Conservation (phyloP, 495 filamentous ascomycete species). For the Pseudoneurospora amorphoporcata region DNA sequence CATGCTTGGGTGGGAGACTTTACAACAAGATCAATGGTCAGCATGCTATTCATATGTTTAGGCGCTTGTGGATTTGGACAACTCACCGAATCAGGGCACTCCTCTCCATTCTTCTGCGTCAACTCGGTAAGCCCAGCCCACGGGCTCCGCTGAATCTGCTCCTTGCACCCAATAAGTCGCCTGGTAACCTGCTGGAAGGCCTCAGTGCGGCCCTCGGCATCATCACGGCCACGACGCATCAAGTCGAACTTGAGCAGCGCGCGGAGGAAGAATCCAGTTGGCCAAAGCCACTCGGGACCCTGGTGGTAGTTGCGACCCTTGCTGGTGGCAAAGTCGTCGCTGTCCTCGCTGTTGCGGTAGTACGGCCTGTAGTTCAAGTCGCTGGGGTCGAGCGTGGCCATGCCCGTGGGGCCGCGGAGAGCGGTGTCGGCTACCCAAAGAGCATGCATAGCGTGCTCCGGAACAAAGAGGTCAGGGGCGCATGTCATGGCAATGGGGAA, state of each 20-base stretch:
- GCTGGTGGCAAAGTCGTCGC: constrained; percentile 72
- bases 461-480: constrained; percentile 76
- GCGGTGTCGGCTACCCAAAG: constrained; percentile 68
- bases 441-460: constrained; percentile 62
- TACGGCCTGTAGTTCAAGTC: constrained; percentile 89
- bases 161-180: constrained; percentile 69
- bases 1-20: constrained; percentile 90
- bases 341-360: constrained; percentile 93
- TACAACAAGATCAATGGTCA: constrained; percentile 1
- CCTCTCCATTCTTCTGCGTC: constrained; percentile 76
- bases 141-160: constrained; percentile 59
- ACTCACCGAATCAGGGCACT: constrained; percentile 81
- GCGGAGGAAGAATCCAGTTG: constrained; percentile 85
- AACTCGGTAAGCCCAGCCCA: constrained; percentile 95
- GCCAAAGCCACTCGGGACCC: constrained; percentile 99
- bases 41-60: neutral
- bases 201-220: constrained; percentile 59
- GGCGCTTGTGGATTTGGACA: neutral
- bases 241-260: constrained; percentile 88
- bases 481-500: constrained; percentile 95
- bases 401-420: constrained; percentile 79
- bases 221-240: constrained; percentile 49
- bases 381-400: constrained; percentile 87
- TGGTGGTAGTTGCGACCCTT: constrained; percentile 98
- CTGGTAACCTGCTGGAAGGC: constrained; percentile 89